Conservation (phyloP, 106 monocot genomes). For the Dendrobium catenatum region DNA sequence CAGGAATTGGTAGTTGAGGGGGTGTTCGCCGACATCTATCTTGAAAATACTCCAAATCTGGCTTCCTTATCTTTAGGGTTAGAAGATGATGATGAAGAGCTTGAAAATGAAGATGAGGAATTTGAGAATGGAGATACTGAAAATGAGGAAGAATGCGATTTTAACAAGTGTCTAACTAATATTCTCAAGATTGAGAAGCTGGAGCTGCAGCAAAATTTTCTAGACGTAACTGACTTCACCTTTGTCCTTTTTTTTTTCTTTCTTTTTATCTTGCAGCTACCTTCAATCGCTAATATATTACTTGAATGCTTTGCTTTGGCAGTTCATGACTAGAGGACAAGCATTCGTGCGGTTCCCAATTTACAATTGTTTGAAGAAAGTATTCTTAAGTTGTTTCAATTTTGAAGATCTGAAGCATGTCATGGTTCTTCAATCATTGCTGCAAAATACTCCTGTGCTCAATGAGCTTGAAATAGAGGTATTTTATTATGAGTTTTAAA, state of each 20-base stretch:
- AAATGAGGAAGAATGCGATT: background rate
- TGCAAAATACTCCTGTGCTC: slow-evolving; percentile 3
- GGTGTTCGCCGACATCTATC: slow-evolving; percentile 12
- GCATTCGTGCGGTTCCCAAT: slow-evolving; percentile 4
- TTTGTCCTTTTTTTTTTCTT: background rate
- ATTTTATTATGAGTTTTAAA: background rate
- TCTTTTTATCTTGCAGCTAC: too few species aligned
- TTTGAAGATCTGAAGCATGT: slow-evolving; percentile 12
- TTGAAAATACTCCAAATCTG: slow-evolving; percentile 11
- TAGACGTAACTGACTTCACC: background rate
- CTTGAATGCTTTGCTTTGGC: background rate
- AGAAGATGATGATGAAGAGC: slow-evolving; percentile 11
- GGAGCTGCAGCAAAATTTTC: slow-evolving; percentile 9
- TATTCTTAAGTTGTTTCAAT: slow-evolving; percentile 7
- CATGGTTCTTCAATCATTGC: background rate
- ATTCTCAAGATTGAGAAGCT: slow-evolving; percentile 14
- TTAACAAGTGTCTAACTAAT: background rate
- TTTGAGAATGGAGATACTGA: slow-evolving; percentile 4
- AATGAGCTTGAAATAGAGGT: slow-evolving; percentile 14
- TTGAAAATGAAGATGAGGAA: slow-evolving; percentile 13
- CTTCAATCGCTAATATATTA: background rate
- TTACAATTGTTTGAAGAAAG: slow-evolving; percentile 11
- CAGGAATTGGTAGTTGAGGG: slow-evolving; percentile 13
- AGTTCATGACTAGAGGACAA: slow-evolving; percentile 9
- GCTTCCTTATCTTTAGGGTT: slow-evolving; percentile 2